Conservation (phyloP, 257 asterid genomes). For the Orobanche coerulescens region DNA sequence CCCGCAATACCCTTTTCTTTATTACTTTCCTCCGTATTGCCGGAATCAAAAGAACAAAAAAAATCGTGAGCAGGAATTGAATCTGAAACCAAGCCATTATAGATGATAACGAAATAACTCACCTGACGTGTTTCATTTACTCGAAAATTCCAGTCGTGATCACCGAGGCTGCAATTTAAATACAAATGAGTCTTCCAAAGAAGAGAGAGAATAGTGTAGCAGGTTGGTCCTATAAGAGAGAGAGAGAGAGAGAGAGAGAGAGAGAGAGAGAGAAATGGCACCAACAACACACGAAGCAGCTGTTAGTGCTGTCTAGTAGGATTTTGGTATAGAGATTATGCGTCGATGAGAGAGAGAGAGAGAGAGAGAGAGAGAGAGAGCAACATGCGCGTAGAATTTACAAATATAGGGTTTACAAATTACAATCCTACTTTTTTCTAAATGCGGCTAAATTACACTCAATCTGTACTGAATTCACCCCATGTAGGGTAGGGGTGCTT, state of each 20-base stretch:
- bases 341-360: conserved; percentile 10
- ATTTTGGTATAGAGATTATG: conserved; percentile 15
- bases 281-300: conserved; percentile 12
- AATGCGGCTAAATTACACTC: too few species aligned
- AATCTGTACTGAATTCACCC: too few species aligned
- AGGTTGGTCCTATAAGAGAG: conserved; percentile 7
- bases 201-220: neutral
- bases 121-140: conserved; percentile 39
- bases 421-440: too few species aligned
- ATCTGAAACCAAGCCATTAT: conserved; percentile 28
- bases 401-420: too few species aligned
- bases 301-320: conserved; percentile 15
- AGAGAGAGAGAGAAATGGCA: neutral
- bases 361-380: too few species aligned
- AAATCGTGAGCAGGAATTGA: conserved; percentile 20
- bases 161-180: conserved; percentile 32
- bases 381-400: too few species aligned
- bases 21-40: conserved; percentile 12
- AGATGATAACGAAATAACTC: conserved; percentile 35
- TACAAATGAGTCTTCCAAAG: neutral
- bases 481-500: too few species aligned
- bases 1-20: conserved; percentile 6
- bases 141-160: conserved; percentile 31
- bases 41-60: conserved; percentile 21
- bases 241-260: neutral